Conservation (phyloP, 2,329 filamentous ascomycete genomes). For the Harringtonia lauricola region DNA sequence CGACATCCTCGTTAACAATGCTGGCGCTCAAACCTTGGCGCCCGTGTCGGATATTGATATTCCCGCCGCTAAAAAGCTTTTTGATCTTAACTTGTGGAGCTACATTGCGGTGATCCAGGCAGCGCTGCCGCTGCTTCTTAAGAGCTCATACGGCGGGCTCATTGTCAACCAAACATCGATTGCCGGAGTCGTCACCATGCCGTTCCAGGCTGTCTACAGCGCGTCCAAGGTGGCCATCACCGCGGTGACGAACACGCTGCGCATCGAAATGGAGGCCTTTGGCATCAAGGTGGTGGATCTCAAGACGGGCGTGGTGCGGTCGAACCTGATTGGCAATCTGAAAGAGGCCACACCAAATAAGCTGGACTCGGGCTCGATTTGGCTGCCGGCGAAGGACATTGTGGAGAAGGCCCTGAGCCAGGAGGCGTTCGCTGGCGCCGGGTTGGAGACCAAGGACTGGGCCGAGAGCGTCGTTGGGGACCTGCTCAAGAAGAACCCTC, state of each 20-base stretch:
- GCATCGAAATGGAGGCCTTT: slow-evolving; percentile 26
- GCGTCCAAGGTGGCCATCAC: slow-evolving; percentile 30
- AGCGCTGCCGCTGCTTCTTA: too few species aligned
- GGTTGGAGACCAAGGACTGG: slow-evolving; percentile 12
- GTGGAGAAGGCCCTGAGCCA: neutral
- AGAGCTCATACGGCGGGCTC: slow-evolving; percentile 14
- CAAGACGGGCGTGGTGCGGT: slow-evolving; percentile 21
- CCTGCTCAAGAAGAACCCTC: slow-evolving; percentile 11
- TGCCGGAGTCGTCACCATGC: slow-evolving; percentile 3
- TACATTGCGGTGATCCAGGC: too few species aligned
- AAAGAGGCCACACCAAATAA: slow-evolving; percentile 3
- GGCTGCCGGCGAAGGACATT: too few species aligned
- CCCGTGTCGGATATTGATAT: too few species aligned
- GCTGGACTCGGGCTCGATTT: neutral
- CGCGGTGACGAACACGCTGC: slow-evolving; percentile 26
- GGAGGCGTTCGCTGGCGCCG: neutral
- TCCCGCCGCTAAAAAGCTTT: too few species aligned
- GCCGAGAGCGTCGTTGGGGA: slow-evolving; percentile 11
- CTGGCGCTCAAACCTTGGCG: too few species aligned
- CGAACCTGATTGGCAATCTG: slow-evolving; percentile 17
- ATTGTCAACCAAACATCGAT: slow-evolving; percentile 19
- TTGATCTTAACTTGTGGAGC: too few species aligned
- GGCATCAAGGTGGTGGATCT: slow-evolving; percentile 22
- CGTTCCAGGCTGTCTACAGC: slow-evolving; percentile 24
- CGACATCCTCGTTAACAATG: too few species aligned